Conservation (phyloP, 1,284 basidiomycete species). For the Ustilago curta region DNA sequence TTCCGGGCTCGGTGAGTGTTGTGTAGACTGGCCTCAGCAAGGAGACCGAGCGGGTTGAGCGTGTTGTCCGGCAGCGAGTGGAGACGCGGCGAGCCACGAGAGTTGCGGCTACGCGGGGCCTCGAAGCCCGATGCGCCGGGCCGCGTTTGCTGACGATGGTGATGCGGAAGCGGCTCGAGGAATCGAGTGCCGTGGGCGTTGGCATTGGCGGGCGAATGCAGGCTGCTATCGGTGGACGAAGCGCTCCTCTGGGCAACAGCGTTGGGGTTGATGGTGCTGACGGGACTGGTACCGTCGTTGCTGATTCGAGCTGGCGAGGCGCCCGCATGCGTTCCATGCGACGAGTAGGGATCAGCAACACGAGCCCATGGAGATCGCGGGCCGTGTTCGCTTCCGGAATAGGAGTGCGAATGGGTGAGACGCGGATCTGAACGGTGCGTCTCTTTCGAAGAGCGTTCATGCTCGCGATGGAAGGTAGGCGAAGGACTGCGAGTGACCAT, state of each 20-base stretch:
- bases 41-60: constrained; percentile 68
- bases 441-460: constrained; percentile 14
- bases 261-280: constrained; percentile 50
- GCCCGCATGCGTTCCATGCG: constrained; percentile 17
- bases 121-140: constrained; percentile 19
- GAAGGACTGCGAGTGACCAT: constrained; percentile 54
- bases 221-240: constrained; percentile 39
- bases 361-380: constrained; percentile 44
- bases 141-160: constrained; percentile 34
- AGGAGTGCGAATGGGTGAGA: constrained; percentile 38
- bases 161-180: constrained; percentile 52
- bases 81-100: constrained; percentile 49
- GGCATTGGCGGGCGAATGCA: constrained; percentile 34
- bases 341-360: constrained; percentile 23
- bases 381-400: constrained; percentile 22
- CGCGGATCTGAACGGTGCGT: constrained; percentile 24
- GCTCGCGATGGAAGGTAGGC: constrained; percentile 21
- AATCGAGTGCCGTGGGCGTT: constrained; percentile 39
- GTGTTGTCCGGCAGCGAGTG: constrained; percentile 71
- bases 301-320: constrained; percentile 33
- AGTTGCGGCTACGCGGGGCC: constrained; percentile 26
- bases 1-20: constrained; percentile 56
- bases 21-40: constrained; percentile 68
- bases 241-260: constrained; percentile 44
- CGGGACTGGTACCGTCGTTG: constrained; percentile 38